These are phyloP conservation scores for Mortierella antarctica DNA, from an alignment of 192 early-diverging fungal genomes.

Conservation along the genomic window DNA sequence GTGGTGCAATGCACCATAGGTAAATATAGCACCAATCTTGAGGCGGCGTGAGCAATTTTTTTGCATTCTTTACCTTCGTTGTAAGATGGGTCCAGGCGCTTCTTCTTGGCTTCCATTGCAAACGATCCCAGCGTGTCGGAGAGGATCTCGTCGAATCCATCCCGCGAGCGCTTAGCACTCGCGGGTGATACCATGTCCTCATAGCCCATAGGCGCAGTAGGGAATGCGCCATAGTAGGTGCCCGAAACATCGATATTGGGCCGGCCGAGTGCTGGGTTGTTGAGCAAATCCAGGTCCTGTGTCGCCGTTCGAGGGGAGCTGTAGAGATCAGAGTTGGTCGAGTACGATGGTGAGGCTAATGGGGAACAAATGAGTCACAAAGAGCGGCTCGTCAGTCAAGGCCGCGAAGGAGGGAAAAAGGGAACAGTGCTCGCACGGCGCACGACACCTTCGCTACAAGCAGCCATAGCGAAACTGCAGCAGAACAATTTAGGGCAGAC, in stretches of 20 bases:
- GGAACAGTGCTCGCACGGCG: neutral
- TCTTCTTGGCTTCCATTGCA: conserved; percentile 52
- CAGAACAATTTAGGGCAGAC: neutral
- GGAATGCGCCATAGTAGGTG: conserved; percentile 25
- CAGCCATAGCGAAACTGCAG: conserved; percentile 2
- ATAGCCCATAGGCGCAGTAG: conserved; percentile 3
- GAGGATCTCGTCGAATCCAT: conserved; percentile 35
- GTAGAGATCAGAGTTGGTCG: conserved; percentile 40
- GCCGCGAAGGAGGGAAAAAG: neutral
- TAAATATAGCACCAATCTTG: too few species aligned
- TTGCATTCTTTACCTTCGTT: conserved; percentile 38
- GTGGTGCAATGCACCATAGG: too few species aligned
- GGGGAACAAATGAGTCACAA: neutral
- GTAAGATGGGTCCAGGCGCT: conserved; percentile 46
- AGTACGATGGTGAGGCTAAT: conserved; percentile 43
- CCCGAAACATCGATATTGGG: conserved; percentile 38
- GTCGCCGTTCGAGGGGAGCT: conserved; percentile 17
- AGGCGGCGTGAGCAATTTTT: conserved; percentile 3
- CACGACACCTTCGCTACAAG: neutral
- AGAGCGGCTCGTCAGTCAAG: neutral
- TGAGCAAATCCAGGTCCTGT: conserved; percentile 6
- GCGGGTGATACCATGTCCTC: conserved; percentile 33
- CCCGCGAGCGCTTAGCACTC: conserved; percentile 37
- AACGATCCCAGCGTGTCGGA: conserved; percentile 52
- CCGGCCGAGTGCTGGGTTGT: conserved; percentile 7